Evolutionary conservation across 176 grass and related monocot genomes (phyloP), one percentile per base, ranked within the genome.

Genomic region (Pontederia crassipes): DNA sequence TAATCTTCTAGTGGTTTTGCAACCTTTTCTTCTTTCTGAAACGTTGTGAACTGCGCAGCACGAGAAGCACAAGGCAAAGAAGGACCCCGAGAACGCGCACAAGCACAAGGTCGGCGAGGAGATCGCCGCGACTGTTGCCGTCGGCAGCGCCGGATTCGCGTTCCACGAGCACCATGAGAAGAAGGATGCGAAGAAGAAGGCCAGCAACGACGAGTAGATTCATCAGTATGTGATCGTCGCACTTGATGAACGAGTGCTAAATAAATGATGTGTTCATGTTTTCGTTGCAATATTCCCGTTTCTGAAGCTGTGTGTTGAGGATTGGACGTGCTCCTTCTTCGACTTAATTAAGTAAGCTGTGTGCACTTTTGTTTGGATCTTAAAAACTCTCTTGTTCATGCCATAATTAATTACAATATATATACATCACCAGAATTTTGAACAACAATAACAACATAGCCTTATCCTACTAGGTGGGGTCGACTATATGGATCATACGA

Each of bases 61-160:
- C 0, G 87, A 86, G 79, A 91, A 91, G 82, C 87, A 86, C 54
- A 52, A 90, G 76, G 65, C 79, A 0, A 90, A 90, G 70, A 91
- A 91, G 77, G 88, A 91, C 35, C 73, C 77, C 0, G 83, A 86
- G 70, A 71, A 81, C 12, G 69, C 67, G 8, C 83, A 86, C 46
- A 27, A 63, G 10, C 87, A 91, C 68, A 79, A 59, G 76, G 46
- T 74, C 52, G 74, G 71, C 49, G 83, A 91, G 83, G 83, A 86
- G 65, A 62, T 91, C 6, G 88, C 88, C 0, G 77, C 88, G 20
- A 76, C 75, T 3, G 73, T 73, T 2, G 76, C 79, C 9, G 73
- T 86, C 3, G 87, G 87, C 20, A 52, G 73, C n/a, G 79, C 74
- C 0, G 88, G 79, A 10, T 91, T 80, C 12, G 83, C 79, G 12